A percentile compares a stretch with the other conserved stretches of the same genome.
Conservation (phyloP, 495 filamentous ascomycete genomes). For the Amphirosellinia nigrospora region DNA sequence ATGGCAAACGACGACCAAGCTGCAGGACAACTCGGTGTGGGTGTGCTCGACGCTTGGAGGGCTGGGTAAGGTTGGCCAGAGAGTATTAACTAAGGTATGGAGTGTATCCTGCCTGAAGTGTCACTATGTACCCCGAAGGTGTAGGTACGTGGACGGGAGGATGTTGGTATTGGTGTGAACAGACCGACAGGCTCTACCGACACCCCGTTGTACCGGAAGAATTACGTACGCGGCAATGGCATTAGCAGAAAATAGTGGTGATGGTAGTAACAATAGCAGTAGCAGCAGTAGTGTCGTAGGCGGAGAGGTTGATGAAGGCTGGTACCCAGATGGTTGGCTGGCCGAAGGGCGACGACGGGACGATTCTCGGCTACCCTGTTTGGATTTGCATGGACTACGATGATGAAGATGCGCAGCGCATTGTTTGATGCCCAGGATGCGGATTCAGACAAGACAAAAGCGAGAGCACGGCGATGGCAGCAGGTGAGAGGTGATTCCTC, state of each 20-base stretch:
- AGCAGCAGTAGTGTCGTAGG: neutral
- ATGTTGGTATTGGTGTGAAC: slow-evolving; percentile 4
- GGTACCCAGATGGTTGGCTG: slow-evolving; percentile 7
- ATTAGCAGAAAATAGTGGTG: neutral
- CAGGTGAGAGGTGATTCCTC: slow-evolving; percentile 5
- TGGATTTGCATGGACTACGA: slow-evolving; percentile 13
- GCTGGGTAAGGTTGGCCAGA: slow-evolving; percentile 14
- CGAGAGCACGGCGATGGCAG: neutral
- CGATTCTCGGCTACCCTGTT: slow-evolving; percentile 20
- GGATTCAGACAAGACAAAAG: neutral
- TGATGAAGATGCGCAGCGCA: slow-evolving; percentile 20
- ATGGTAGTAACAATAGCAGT: neutral
- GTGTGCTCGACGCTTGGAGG: slow-evolving; percentile 24
- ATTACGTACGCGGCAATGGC: neutral
- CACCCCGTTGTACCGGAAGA: neutral
- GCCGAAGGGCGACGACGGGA: slow-evolving; percentile 1
- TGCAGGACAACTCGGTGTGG: slow-evolving; percentile 25
- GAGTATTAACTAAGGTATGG: slow-evolving; percentile 16
- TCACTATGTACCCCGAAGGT: slow-evolving; percentile 14
- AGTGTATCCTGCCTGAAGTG: slow-evolving; percentile 19
- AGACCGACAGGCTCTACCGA: neutral
- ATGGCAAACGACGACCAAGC: slow-evolving; percentile 22
- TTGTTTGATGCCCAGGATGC: slow-evolving; percentile 5
- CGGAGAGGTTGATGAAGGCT: slow-evolving; percentile 15
- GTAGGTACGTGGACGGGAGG: slow-evolving; percentile 16